These are phyloP conservation scores for Biancaea sappan DNA, from an alignment of 306 rosid species.

Conservation along the genomic window DNA sequence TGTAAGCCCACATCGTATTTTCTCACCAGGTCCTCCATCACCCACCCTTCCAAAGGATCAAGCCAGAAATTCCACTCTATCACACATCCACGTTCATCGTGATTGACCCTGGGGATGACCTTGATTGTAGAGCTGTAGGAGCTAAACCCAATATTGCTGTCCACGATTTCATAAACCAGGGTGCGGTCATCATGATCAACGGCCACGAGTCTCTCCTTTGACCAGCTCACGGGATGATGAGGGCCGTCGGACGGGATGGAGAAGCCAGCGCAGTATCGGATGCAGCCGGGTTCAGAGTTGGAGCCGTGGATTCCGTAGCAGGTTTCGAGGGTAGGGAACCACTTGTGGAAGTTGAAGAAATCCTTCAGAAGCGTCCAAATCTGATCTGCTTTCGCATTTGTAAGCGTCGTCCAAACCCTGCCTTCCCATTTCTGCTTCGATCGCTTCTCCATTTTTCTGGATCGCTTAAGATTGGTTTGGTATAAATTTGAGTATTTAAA, in stretches of 20 bases:
- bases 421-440: constrained; percentile 49
- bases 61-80: constrained; percentile 58
- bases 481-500: too few species aligned
- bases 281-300: constrained; percentile 57
- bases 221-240: constrained; percentile 41
- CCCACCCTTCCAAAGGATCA: constrained; percentile 50
- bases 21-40: constrained; percentile 34
- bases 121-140: constrained; percentile 45
- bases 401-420: constrained; percentile 35
- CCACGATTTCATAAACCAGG: constrained; percentile 57
- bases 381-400: constrained; percentile 34
- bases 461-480: too few species aligned
- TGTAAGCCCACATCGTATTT: constrained; percentile 46
- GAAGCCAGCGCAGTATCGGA: constrained; percentile 58
- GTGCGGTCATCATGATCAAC: constrained; percentile 40
- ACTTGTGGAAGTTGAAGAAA: constrained; percentile 68
- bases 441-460: constrained; percentile 22
- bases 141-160: constrained; percentile 57
- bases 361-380: constrained; percentile 57
- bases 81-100: constrained; percentile 33
- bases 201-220: constrained; percentile 57
- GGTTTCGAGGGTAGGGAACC: constrained; percentile 49
- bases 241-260: constrained; percentile 47
- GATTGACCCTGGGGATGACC: background rate
- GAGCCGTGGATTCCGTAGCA: constrained; percentile 58